A percentile compares a stretch with the other conserved stretches of the same genome.
These are phyloP conservation scores for Erodium texanum DNA, from an alignment of 441 rosid species.

Conservation along the genomic window DNA sequence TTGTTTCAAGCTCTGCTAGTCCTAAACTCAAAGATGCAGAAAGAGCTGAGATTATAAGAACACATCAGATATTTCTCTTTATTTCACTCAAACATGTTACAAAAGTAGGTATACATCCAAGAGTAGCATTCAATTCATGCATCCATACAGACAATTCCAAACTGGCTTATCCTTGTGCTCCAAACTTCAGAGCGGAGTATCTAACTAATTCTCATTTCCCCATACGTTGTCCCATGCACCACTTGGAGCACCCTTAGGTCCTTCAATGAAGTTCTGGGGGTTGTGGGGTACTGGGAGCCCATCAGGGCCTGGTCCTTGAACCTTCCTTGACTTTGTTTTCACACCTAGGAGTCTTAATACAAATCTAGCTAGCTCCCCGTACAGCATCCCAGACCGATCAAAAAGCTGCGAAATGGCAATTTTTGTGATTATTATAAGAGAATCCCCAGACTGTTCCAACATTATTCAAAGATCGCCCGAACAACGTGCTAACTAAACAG, in stretches of 20 bases:
- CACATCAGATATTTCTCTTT: neutral
- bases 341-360: constrained; percentile 77
- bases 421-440: neutral
- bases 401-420: constrained; percentile 53
- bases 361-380: constrained; percentile 93
- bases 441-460: neutral
- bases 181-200: neutral
- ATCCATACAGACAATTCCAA: constrained; percentile 10
- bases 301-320: constrained; percentile 53
- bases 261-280: constrained; percentile 59
- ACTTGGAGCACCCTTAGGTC: constrained; percentile 69
- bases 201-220: constrained; percentile 37
- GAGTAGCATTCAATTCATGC: constrained; percentile 6
- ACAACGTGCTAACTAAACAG: neutral
- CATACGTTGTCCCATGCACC: constrained; percentile 84
- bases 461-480: neutral
- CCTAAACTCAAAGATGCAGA: neutral
- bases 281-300: constrained; percentile 49
- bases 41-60: neutral
- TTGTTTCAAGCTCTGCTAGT: neutral
- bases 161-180: neutral
- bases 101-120: neutral
- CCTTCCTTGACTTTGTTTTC: constrained; percentile 53
- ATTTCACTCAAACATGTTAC: constrained; percentile 11
- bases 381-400: constrained; percentile 72